Base-by-base conservation (phyloP, 2,329 filamentous ascomycete genomes). In the Colletotrichum horii region DNA sequence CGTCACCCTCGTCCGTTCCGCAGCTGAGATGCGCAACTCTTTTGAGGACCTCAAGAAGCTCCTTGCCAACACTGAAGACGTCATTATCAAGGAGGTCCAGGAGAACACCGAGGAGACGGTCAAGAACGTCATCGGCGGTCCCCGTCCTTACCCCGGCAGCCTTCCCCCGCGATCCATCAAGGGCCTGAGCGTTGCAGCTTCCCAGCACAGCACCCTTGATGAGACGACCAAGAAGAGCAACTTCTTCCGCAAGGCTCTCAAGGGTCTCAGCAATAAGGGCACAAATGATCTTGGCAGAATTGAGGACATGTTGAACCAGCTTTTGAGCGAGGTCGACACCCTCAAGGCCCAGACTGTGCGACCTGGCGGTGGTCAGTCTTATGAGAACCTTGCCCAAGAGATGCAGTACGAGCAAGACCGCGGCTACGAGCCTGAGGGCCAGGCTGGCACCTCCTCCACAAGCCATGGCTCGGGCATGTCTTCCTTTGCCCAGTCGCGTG, bases 1-100 rank as follows among this genome's bases (percentile, higher is more conserved):
- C 22, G 95, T 98, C 62, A 96, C 97, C 1, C 91, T 99, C 36
- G 97, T 99, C 76, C 94, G 96, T 75, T 96, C 96, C 70, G 96
- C 97, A 6, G 94, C 97, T 15, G 97, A 99, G 85, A 98, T 98
- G 96, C 95, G 96, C 78, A 97, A 95, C 79, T 97, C 95, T 1
- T 98, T 98, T 82, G 95, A 98, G 78, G 96, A 98, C 80, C 94
- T 99, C 90, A 98, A 97, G 88, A 94, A 93, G 78, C 94, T 98
- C 81, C 94, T 99, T 76, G 94, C 94, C 66, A 94, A 97, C 78
- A 96, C 97, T 76, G 96, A 98, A 81, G 95, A 95, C 75, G 91
- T 96, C 81, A 94, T 98, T 81, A 95, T 98, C 84, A 93, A 94
- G 52, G 93, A 94, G 77, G 94, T 95, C n/a, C 93, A 96, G 80